Percentiles rank a stretch among this genome's conserved stretches.
phyloP scores from a whole-genome alignment of 768 basidiomycete species.

The Hericium rajendrae region DNA sequence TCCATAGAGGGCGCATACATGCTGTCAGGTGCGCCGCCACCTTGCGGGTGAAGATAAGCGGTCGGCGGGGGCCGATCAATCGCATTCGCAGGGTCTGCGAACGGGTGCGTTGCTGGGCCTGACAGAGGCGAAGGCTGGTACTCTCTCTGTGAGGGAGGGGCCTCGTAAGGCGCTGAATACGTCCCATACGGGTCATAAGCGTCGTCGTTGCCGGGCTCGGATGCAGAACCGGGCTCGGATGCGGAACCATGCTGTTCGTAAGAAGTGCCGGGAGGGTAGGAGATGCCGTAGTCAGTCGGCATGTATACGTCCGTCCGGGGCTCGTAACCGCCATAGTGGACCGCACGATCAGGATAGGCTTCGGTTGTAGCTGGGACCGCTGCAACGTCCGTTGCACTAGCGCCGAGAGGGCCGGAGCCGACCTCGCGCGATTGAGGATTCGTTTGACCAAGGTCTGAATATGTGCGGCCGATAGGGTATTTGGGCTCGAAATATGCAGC shows the following conservation, averaged over 20 bases:
- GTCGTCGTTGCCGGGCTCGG: neutral
- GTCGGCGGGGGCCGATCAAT: neutral
- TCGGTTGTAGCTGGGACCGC: neutral
- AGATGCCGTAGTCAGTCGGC: constrained; percentile 7
- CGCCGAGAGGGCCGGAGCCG: constrained; percentile 2
- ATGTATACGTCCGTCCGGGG: neutral
- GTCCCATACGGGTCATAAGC: neutral
- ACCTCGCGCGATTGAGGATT: neutral
- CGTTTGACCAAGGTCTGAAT: neutral
- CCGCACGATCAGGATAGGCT: constrained; percentile 12
- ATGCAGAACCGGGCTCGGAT: neutral
- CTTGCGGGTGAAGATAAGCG: neutral
- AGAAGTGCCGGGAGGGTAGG: constrained; percentile 3
- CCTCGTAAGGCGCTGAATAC: neutral
- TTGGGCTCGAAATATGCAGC: constrained; percentile 8
- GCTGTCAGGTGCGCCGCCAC: neutral
- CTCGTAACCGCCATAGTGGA: constrained; percentile 5
- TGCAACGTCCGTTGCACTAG: neutral
- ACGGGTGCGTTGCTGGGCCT: constrained; percentile 4
- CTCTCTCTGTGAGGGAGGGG: neutral
- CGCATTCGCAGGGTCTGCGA: constrained; percentile 5
- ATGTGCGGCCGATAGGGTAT: neutral
- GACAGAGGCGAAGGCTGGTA: neutral
- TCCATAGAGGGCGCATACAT: neutral
- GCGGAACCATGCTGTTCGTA: neutral